A percentile compares a stretch with the other conserved stretches of the same genome.
These are phyloP conservation scores for Talaromyces nanjingensis DNA, from an alignment of 495 filamentous ascomycete species.

Conservation along the genomic window DNA sequence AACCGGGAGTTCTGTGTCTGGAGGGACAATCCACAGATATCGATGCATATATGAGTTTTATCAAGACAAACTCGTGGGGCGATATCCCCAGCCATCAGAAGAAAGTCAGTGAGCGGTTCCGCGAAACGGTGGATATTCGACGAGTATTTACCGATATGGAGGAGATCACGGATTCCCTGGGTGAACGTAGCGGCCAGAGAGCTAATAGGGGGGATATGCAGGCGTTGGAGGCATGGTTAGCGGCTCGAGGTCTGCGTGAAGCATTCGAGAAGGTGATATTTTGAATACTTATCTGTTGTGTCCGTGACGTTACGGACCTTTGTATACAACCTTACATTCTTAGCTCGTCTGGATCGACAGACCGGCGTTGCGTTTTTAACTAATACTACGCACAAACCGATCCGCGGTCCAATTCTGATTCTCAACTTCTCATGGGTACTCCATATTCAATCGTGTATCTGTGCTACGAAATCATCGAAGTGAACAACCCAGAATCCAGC, in stretches of 20 bases:
- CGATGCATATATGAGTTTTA: not conserved
- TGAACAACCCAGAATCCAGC: too few relatives aligned
- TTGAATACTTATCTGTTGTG: not conserved
- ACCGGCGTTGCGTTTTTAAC: not conserved
- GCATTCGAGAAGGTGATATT: not conserved
- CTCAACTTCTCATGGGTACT: too few relatives aligned
- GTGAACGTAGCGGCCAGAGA: not conserved
- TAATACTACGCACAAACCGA: not conserved
- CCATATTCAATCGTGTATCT: too few relatives aligned
- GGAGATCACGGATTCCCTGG: not conserved
- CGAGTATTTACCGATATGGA: not conserved
- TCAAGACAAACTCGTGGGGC: not conserved
- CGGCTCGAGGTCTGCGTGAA: not conserved
- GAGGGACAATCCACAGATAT: not conserved
- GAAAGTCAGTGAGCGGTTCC: not conserved
- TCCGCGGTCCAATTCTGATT: too few relatives aligned
- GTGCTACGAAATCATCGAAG: too few relatives aligned
- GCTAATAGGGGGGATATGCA: not conserved
- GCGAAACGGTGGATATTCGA: not conserved
- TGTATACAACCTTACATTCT: not conserved
- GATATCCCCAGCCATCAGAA: not conserved
- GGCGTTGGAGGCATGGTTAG: not conserved
- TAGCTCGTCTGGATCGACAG: not conserved
- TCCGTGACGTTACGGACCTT: too few relatives aligned
- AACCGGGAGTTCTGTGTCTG: not conserved